phyloP scores from a whole-genome alignment of 768 basidiomycete genomes.

The Amanita brunnescens region DNA sequence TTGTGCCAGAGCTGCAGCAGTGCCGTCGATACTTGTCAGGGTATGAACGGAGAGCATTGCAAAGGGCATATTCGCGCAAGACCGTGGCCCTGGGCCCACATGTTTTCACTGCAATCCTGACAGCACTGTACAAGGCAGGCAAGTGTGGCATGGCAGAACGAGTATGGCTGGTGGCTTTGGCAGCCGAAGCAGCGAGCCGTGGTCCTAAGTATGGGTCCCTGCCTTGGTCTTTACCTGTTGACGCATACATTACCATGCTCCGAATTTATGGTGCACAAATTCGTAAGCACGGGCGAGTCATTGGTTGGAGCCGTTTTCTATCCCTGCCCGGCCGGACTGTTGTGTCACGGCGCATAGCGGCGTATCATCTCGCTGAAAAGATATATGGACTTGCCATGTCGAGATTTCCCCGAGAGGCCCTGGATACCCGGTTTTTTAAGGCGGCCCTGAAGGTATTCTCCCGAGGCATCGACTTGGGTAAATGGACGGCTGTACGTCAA shows the following conservation, averaged over 20 bases:
- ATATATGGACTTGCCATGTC: constrained; percentile 2
- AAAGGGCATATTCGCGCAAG: constrained; percentile 26
- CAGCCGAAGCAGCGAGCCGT: constrained; percentile 53
- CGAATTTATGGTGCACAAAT: constrained; percentile 15
- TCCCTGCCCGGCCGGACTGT: background rate
- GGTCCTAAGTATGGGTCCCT: constrained; percentile 14
- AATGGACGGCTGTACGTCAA: constrained; percentile 2
- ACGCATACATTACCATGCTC: constrained; percentile 69
- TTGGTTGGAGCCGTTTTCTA: background rate
- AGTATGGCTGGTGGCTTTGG: constrained; percentile 54
- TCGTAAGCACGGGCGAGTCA: constrained; percentile 7
- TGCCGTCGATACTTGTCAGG: background rate
- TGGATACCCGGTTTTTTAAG: constrained; percentile 66
- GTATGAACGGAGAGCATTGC: constrained; percentile 5
- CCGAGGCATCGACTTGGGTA: constrained; percentile 7
- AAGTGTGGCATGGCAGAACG: constrained; percentile 47
- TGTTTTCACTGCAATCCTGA: constrained; percentile 50
- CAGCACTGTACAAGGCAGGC: constrained; percentile 50
- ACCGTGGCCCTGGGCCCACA: constrained; percentile 48
- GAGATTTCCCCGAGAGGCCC: constrained; percentile 17
- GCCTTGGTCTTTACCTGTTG: constrained; percentile 59
- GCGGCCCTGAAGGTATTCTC: constrained; percentile 42
- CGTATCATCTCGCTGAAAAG: constrained; percentile 2
- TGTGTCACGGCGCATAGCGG: background rate
- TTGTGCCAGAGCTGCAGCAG: constrained; percentile 12